Conservation (phyloP, 208 protist genomes). For the Trypanosoma grayi region DNA sequence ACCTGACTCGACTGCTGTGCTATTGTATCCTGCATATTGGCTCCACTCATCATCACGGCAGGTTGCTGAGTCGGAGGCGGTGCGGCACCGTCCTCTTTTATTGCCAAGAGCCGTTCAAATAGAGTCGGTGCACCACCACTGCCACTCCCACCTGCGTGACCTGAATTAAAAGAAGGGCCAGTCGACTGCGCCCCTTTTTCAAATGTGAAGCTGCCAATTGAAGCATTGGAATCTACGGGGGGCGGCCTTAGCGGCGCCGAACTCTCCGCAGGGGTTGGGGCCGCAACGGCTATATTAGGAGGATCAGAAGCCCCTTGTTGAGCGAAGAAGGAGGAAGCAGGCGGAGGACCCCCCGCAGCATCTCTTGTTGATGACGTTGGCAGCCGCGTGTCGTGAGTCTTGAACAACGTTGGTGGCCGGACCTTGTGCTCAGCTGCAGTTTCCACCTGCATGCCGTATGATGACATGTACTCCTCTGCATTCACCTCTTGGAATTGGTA, state of each 20-base stretch:
- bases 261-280: neutral
- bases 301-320: neutral
- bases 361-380: neutral
- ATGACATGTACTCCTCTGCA: slow-evolving; percentile 39
- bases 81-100: slow-evolving; percentile 29
- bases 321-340: slow-evolving; percentile 22
- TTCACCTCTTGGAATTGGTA: slow-evolving; percentile 35
- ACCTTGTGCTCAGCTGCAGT: slow-evolving; percentile 33
- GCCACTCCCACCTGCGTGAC: neutral
- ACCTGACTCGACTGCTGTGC: too few relatives aligned
- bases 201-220: slow-evolving; percentile 30
- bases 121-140: slow-evolving; percentile 33
- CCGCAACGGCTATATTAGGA: neutral
- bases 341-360: neutral
- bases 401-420: slow-evolving; percentile 20
- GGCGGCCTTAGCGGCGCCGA: neutral
- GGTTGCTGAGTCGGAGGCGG: neutral
- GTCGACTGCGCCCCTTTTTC: neutral
- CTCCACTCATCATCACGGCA: too few relatives aligned
- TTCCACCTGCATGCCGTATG: slow-evolving; percentile 72
- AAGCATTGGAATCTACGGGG: slow-evolving; percentile 7
- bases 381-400: slow-evolving; percentile 6
- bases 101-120: slow-evolving; percentile 64
- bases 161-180: slow-evolving; percentile 4
- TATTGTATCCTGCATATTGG: too few relatives aligned